phyloP scores from a whole-genome alignment of 441 rosid species.

The Jatropha podagrica region DNA sequence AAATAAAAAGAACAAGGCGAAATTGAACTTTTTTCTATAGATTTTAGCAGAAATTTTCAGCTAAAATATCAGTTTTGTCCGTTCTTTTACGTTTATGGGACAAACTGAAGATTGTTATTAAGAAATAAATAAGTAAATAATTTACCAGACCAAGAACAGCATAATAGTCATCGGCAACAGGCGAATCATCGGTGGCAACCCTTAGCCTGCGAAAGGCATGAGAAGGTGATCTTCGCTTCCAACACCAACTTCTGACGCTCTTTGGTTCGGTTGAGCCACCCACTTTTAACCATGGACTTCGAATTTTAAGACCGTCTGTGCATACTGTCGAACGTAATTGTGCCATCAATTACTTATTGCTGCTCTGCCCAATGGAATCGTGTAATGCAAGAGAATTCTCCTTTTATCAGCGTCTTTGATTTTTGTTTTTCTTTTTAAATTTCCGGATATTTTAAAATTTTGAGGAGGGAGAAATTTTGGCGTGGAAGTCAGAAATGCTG shows the following conservation, averaged over 20 bases:
- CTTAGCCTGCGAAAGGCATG: constrained; percentile 35
- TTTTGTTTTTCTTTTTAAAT: constrained; percentile 4
- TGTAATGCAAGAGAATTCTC: no score
- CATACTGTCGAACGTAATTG: constrained; percentile 72
- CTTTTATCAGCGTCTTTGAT: background rate
- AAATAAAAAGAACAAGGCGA: no score
- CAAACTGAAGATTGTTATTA: no score
- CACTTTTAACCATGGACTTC: constrained; percentile 34
- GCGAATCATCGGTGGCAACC: constrained; percentile 55
- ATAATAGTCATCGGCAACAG: constrained; percentile 74
- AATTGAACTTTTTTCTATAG: no score
- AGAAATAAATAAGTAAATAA: no score
- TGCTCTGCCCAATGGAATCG: background rate
- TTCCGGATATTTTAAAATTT: constrained; percentile 9
- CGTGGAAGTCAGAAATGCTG: constrained; percentile 46
- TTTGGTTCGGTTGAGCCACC: constrained; percentile 24
- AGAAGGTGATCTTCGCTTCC: constrained; percentile 33
- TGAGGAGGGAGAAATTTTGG: constrained; percentile 47
- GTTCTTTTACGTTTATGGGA: no score
- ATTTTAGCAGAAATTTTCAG: no score
- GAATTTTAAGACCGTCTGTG: constrained; percentile 63
- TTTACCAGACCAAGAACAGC: constrained; percentile 87
- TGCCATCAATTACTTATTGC: constrained; percentile 43
- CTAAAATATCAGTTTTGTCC: no score
- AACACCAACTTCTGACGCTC: constrained; percentile 26